These are phyloP conservation scores for Pyrrhoderma noxium DNA, from an alignment of 1,284 basidiomycete genomes.

Conservation along the genomic window DNA sequence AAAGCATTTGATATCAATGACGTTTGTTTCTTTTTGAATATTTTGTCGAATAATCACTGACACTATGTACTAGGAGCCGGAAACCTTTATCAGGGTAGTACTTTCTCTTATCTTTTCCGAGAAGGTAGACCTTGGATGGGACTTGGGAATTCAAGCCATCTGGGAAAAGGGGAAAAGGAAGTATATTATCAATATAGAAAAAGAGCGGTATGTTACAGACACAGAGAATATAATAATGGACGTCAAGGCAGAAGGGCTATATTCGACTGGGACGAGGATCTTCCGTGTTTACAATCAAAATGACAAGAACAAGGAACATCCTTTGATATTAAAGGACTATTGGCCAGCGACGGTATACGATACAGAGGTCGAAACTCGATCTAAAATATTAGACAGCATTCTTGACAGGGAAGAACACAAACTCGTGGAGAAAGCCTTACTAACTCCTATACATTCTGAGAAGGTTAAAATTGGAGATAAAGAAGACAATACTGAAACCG, in stretches of 20 bases:
- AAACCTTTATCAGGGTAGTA: neutral
- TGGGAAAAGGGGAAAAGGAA: neutral
- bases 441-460: neutral
- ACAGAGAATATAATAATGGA: neutral
- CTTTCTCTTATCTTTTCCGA: neutral
- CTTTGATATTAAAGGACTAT: neutral
- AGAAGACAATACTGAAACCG: neutral
- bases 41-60: neutral
- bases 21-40: neutral
- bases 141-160: neutral
- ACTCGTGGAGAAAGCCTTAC: neutral
- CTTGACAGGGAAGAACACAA: neutral
- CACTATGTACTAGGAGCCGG: too few species aligned
- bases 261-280: neutral
- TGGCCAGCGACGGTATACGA: neutral
- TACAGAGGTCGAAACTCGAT: neutral
- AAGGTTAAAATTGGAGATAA: neutral
- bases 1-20: neutral
- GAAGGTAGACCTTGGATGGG: constrained; percentile 5
- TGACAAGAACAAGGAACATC: neutral
- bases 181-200: neutral
- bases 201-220: neutral
- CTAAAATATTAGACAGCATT: neutral
- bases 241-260: neutral
- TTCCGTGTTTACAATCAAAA: neutral